These are phyloP conservation scores for Aspergillus udagawae DNA, from an alignment of 2,329 filamentous ascomycete species.

Conservation along the genomic window DNA sequence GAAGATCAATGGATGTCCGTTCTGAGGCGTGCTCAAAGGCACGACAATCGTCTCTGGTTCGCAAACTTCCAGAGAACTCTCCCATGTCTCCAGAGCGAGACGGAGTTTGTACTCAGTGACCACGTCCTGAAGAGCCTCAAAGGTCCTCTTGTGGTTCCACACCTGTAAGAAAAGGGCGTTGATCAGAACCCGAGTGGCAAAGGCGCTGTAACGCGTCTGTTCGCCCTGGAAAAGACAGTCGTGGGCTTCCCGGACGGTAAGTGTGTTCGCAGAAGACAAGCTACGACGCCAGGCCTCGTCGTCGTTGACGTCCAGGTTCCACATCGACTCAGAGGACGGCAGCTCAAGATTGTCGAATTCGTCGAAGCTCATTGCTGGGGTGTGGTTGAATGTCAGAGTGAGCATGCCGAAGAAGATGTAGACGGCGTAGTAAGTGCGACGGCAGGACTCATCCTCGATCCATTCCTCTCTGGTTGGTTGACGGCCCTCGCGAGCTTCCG, in stretches of 20 bases:
- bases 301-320: conserved; percentile 79
- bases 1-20: conserved; percentile 93
- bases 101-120: conserved; percentile 98
- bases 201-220: conserved; percentile 85
- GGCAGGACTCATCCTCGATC: conserved; percentile 95
- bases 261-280: conserved; percentile 64
- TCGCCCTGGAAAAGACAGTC: conserved; percentile 95
- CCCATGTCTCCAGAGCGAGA: conserved; percentile 96
- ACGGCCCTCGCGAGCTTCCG: conserved; percentile 75
- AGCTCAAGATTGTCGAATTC: conserved; percentile 92
- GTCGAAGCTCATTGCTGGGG: conserved; percentile 95
- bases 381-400: conserved; percentile 96
- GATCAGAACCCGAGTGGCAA: conserved; percentile 97
- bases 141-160: conserved; percentile 98
- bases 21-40: conserved; percentile 88
- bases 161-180: conserved; percentile 97
- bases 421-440: conserved; percentile 94
- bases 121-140: conserved; percentile 94
- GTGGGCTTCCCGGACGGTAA: conserved; percentile 90
- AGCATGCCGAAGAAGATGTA: conserved; percentile 98
- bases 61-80: conserved; percentile 89
- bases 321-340: conserved; percentile 88
- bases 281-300: conserved; percentile 81
- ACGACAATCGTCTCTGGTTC: conserved; percentile 87
- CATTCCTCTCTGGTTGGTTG: conserved; percentile 80